Evolutionary conservation across 495 filamentous ascomycete species (phyloP).

Genomic region (Neurospora sp.): DNA sequence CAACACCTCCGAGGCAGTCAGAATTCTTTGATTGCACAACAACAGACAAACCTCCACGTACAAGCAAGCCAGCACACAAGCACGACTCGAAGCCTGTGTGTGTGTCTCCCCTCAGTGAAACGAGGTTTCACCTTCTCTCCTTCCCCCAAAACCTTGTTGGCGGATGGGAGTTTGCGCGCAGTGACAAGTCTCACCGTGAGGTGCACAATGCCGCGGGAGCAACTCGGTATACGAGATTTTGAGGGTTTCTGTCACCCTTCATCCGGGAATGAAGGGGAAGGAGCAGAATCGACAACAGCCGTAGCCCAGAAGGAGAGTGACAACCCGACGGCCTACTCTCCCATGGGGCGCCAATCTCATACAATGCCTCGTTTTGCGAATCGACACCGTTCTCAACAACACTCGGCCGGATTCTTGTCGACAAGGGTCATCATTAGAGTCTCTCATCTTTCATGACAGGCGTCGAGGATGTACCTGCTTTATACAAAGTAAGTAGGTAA

Average conservation of each 20-base stretch:
- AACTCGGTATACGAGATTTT: background rate
- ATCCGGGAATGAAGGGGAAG: background rate
- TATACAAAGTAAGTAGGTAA: background rate
- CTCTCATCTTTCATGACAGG: background rate
- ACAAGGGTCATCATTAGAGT: background rate
- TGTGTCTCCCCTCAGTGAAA: background rate
- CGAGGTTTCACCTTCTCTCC: background rate
- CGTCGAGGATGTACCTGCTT: background rate
- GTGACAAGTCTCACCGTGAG: background rate
- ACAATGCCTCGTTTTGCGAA: background rate
- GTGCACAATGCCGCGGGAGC: background rate
- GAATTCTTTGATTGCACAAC: background rate
- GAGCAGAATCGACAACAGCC: background rate
- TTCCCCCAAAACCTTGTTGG: background rate
- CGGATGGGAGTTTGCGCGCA: background rate
- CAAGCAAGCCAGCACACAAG: background rate
- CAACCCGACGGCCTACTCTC: background rate
- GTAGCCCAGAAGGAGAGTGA: background rate
- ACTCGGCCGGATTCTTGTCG: background rate
- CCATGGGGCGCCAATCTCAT: background rate
- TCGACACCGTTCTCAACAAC: background rate
- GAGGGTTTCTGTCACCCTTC: background rate
- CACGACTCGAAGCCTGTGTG: background rate
- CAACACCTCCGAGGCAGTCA: background rate
- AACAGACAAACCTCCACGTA: background rate